Base-by-base conservation (phyloP, 352 stramenopile genomes). In the Globisporangium middletonii region DNA sequence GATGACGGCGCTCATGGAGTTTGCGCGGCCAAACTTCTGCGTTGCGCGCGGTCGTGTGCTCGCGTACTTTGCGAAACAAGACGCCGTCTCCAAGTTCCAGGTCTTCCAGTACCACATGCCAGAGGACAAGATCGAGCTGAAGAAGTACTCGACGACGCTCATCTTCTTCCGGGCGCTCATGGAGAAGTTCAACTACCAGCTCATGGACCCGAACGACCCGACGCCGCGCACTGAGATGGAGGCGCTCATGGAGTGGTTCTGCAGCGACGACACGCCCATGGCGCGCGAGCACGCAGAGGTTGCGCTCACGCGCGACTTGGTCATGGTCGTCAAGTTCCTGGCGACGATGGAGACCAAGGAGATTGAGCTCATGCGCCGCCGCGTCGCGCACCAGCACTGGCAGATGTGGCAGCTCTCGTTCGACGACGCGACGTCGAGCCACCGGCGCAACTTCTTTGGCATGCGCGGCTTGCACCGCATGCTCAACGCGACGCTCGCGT, bases 321-420 rank as follows among this genome's bases (percentile, higher is more conserved):
- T 91, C 28, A 77, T 89, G 69, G 66, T 89, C n/a, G 81, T 89
- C 23, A 96, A 96, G 55, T 95, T 95, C 51, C 35, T 96, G 16
- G 69, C 69, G 43, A 96, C 88, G 18, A 96, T 96, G 88, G 88
- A 96, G 55, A 95, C 83, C 1, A 93, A 90, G 26, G 88, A 96
- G 64, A 79, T 93, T 9, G 88, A 96, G 50, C 65, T 95, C 1
- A 92, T 95, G 81, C 83, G 85, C 18, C 81, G 86, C 16, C 81
- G 88, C 33, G 75, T 72, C n/a, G 69, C 71, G 7, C 69, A 92
- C 16, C 71, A 87, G 37, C 75, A 88, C 51, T 95, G 85, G 81
- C 85, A 95, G 50, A 89, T 86, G 68, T 96, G 88, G 88, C 86
- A 92, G 41, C 63, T 96, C 6, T 94, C 88, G 19, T 95, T 96